Evolutionary conservation across 768 basidiomycete genomes (phyloP).

Genomic region (Hydnum rufescens): DNA sequence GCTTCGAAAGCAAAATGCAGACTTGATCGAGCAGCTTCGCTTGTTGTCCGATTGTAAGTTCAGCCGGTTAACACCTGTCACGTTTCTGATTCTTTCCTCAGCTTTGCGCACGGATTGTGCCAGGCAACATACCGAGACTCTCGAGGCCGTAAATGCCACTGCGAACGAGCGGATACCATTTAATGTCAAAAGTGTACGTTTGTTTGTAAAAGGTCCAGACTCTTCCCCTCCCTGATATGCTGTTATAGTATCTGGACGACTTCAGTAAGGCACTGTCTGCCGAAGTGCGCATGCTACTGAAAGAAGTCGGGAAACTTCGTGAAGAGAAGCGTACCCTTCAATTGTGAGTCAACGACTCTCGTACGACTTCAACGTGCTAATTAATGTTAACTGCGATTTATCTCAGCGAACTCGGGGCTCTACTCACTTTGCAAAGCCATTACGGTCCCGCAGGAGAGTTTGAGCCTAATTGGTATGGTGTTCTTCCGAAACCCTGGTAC

Average conservation of each 20-base stretch:
- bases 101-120: conserved; percentile 49
- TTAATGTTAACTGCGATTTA: background rate
- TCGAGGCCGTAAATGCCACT: conserved; percentile 46
- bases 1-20: conserved; percentile 35
- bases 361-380: background rate
- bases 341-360: conserved; percentile 34
- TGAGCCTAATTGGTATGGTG: conserved; percentile 47
- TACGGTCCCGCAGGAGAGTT: conserved; percentile 76
- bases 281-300: conserved; percentile 66
- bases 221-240: conserved; percentile 5
- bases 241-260: conserved; percentile 45
- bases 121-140: conserved; percentile 44
- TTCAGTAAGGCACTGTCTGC: conserved; percentile 69
- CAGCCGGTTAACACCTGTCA: background rate
- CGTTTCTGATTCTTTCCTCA: conserved; percentile 15
- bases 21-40: conserved; percentile 36
- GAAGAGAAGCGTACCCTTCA: conserved; percentile 61
- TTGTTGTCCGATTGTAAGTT: conserved; percentile 19
- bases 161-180: conserved; percentile 61
- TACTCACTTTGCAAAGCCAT: conserved; percentile 50
- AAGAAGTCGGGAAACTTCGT: conserved; percentile 65
- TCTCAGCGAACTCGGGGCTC: conserved; percentile 44
- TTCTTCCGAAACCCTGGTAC: background rate
- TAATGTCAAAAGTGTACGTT: conserved; percentile 54
- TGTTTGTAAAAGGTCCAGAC: background rate